A percentile compares a stretch with the other conserved stretches of the same genome.
Evolutionary conservation across 2,329 filamentous ascomycete species (phyloP).

Genomic region (Verticillium nonalfalfae): DNA sequence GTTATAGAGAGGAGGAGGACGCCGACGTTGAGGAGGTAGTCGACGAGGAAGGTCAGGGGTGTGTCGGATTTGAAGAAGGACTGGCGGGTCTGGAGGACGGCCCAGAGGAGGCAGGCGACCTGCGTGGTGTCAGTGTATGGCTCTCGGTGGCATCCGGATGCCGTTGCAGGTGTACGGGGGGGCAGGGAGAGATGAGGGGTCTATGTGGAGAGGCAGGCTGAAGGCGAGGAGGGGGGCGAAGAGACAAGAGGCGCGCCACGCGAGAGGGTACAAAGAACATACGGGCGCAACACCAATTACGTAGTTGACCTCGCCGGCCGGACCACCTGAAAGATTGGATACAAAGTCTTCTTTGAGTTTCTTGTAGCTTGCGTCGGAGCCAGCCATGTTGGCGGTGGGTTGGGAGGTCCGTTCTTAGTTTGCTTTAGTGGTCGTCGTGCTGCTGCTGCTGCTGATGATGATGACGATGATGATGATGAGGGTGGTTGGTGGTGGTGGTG

Average conservation of each 20-base stretch:
- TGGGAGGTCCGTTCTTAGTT: neutral
- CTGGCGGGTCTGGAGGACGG: slow-evolving; percentile 75
- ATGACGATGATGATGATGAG: too few relatives aligned
- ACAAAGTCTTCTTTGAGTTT: slow-evolving; percentile 92
- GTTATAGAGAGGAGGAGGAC: slow-evolving; percentile 81
- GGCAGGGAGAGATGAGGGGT: neutral
- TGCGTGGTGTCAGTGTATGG: slow-evolving; percentile 26
- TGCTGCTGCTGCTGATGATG: neutral
- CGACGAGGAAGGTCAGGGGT: slow-evolving; percentile 60
- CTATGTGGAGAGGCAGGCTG: neutral
- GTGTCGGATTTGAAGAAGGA: slow-evolving; percentile 77
- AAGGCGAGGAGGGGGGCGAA: neutral
- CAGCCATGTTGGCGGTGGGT: slow-evolving; percentile 24
- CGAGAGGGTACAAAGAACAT: slow-evolving; percentile 13
- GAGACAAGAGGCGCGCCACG: neutral
- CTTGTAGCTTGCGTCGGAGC: slow-evolving; percentile 62
- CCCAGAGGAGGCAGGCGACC: slow-evolving; percentile 83
- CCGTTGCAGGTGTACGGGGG: neutral
- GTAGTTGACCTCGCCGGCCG: slow-evolving; percentile 77
- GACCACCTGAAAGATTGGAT: slow-evolving; percentile 79
- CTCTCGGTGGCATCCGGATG: too few relatives aligned
- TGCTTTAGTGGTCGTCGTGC: neutral
- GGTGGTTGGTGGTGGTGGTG: neutral
- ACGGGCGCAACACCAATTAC: slow-evolving; percentile 84
- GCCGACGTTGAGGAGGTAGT: slow-evolving; percentile 83